Percentiles rank a stretch among this genome's conserved stretches.
Conservation (phyloP, 2,329 filamentous ascomycete genomes). For the Teratosphaeria zuluensis region DNA sequence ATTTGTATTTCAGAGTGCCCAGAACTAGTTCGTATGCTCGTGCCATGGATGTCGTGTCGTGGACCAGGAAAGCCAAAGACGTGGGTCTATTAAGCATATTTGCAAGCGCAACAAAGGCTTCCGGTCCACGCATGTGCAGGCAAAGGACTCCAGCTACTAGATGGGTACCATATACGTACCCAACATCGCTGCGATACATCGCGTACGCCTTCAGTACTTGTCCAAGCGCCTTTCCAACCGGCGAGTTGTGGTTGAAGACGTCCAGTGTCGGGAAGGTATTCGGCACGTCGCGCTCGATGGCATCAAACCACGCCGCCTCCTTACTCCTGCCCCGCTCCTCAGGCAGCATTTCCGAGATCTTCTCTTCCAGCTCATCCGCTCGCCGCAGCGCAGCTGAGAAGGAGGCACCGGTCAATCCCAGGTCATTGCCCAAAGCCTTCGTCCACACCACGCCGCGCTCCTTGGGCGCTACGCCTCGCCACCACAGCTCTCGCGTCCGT, state of each 20-base stretch:
- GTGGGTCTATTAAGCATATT: conserved; percentile 70
- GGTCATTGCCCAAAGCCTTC: conserved; percentile 62
- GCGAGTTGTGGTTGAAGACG: conserved; percentile 57
- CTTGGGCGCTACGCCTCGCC: conserved; percentile 65
- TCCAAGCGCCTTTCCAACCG: conserved; percentile 57
- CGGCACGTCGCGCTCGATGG: conserved; percentile 56
- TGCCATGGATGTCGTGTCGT: conserved; percentile 57
- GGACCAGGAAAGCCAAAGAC: conserved; percentile 64
- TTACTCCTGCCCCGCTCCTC: conserved; percentile 40
- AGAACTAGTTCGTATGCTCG: conserved; percentile 62
- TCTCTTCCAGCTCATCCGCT: conserved; percentile 52
- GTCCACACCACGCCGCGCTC: conserved; percentile 62
- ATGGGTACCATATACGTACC: conserved; percentile 65
- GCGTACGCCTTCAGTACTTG: conserved; percentile 70
- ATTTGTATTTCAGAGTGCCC: conserved; percentile 56
- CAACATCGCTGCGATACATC: conserved; percentile 74
- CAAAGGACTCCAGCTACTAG: conserved; percentile 64
- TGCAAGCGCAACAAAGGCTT: conserved; percentile 61
- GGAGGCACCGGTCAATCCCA: conserved; percentile 56
- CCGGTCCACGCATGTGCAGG: conserved; percentile 55
- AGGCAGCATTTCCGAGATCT: conserved; percentile 37
- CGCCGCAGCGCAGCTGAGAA: conserved; percentile 62
- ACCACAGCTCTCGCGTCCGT: conserved; percentile 68
- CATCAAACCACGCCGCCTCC: conserved; percentile 51
- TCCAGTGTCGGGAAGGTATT: conserved; percentile 61